A percentile compares a stretch with the other conserved stretches of the same genome.
These are phyloP conservation scores for Pugionium cornutum DNA, from an alignment of 345 rosid genomes.

Conservation along the genomic window DNA sequence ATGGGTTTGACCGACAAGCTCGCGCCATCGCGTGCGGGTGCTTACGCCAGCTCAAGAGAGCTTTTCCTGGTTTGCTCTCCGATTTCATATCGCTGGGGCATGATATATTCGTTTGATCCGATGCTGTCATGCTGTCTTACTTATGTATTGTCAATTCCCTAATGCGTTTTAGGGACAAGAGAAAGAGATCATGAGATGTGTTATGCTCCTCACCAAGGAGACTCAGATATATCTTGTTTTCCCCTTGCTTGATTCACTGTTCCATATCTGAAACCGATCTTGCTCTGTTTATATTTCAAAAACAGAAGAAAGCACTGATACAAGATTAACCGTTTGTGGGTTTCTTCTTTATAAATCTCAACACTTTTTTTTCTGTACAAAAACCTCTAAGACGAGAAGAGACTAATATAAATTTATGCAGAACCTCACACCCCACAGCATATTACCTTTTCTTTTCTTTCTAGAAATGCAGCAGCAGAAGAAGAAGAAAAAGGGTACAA, in stretches of 20 bases:
- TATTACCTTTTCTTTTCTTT: conserved; percentile 22
- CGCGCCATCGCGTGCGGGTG: conserved; percentile 89
- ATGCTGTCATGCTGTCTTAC: conserved; percentile 69
- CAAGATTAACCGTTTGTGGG: too few relatives aligned
- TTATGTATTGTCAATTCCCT: conserved; percentile 57
- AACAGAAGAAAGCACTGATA: too few relatives aligned
- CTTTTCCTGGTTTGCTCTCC: conserved; percentile 74
- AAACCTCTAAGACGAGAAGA: too few relatives aligned
- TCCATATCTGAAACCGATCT: too few relatives aligned
- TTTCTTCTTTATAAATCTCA: too few relatives aligned
- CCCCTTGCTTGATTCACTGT: conserved; percentile 69
- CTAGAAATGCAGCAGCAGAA: conserved; percentile 29
- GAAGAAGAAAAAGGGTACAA: conserved; percentile 10
- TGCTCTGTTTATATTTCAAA: too few relatives aligned
- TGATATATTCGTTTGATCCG: conserved; percentile 86
- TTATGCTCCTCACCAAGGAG: conserved; percentile 68
- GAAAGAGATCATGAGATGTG: conserved; percentile 63
- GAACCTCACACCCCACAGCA: conserved; percentile 33
- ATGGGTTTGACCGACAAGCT: conserved; percentile 77
- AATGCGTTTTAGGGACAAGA: conserved; percentile 86
- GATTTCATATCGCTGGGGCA: conserved; percentile 61
- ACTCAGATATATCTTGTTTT: conserved; percentile 67
- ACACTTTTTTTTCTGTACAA: too few relatives aligned
- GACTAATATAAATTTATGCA: conserved; percentile 4
- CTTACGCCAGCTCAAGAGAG: conserved; percentile 75